Evolutionary conservation across 2,329 filamentous ascomycete genomes (phyloP), one percentile per base, ranked within the genome.

Genomic region (Aspergillus felis): DNA sequence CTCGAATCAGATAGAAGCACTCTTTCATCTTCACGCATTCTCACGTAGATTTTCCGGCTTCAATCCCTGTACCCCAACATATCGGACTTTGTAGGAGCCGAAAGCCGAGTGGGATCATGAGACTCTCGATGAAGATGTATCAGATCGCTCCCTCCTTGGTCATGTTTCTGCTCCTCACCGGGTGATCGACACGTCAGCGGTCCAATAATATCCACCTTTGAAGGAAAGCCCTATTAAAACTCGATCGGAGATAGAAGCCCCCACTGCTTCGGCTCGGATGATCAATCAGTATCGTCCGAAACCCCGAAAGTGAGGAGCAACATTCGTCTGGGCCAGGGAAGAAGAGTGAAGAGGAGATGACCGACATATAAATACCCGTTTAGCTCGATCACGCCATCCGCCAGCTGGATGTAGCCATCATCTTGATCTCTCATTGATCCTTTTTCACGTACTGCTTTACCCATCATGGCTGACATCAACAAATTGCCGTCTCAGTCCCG

Each of bases 401-500:
- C 14, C 17, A 22, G n/a, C 35, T 12, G 12, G 22, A 56, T 58
- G 24, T 51, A 54, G 48, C 53, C 53, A 58, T 58, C 56, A 8
- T 12, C 17, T 53, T 44, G 32, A 28, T 20, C 48, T 53, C 28
- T 56, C 35, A 53, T 58, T 56, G 53, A 56, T n/a, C 50, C 17
- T 14, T 10, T 53, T 22, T 12, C 44, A 46, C 28, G 24, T 47
- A 10, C 32, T 53, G 28, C 28, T 51, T 27, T 28, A 17, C 12
- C 22, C 12, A 22, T 22, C 25, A 35, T 46, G 17, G 46, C 27
- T n/a, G 24, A 29, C 3, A 12, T 9, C 22, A n/a, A 54, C 32
- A 14, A n/a, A 32, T n/a, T 24, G n/a, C 27, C 48, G 24, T n/a
- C 55, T 35, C 52, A 44, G 12, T 52, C 50, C n/a, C 64, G 65